Percentiles rank a stretch among this genome's conserved stretches.
phyloP scores from a whole-genome alignment of 148 eudicot species.

The Diospyros lotus region DNA sequence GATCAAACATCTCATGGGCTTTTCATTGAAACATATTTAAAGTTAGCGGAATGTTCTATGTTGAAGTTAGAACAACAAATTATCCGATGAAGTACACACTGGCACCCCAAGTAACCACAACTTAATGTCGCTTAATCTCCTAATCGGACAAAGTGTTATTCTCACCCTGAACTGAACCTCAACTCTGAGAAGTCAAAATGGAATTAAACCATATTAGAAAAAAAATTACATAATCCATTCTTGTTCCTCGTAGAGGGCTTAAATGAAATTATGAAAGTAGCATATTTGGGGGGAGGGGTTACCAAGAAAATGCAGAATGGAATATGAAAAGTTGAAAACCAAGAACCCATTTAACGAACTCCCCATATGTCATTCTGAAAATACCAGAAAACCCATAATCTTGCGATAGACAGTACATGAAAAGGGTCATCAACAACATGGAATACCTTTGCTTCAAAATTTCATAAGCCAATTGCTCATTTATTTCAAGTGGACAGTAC shows the following conservation, averaged over 20 bases:
- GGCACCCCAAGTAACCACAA: too few species aligned
- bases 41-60: neutral
- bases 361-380: neutral
- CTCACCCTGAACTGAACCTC: too few species aligned
- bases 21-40: neutral
- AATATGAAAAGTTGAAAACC: neutral
- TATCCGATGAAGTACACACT: neutral
- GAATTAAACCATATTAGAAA: too few species aligned
- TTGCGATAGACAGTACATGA: neutral
- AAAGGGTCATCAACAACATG: neutral
- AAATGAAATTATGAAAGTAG: too few species aligned
- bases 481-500: neutral
- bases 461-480: neutral
- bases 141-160: too few species aligned
- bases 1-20: too few species aligned
- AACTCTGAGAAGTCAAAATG: too few species aligned
- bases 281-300: too few species aligned
- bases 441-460: neutral
- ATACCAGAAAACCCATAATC: neutral
- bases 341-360: neutral
- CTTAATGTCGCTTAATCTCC: too few species aligned
- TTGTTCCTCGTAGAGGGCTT: too few species aligned
- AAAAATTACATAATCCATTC: too few species aligned
- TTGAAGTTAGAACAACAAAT: neutral
- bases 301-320: too few species aligned